Evolutionary conservation across 164 flowering plant species (phyloP), one percentile per base, ranked within the genome.

Genomic region (Echeveria elegans): DNA sequence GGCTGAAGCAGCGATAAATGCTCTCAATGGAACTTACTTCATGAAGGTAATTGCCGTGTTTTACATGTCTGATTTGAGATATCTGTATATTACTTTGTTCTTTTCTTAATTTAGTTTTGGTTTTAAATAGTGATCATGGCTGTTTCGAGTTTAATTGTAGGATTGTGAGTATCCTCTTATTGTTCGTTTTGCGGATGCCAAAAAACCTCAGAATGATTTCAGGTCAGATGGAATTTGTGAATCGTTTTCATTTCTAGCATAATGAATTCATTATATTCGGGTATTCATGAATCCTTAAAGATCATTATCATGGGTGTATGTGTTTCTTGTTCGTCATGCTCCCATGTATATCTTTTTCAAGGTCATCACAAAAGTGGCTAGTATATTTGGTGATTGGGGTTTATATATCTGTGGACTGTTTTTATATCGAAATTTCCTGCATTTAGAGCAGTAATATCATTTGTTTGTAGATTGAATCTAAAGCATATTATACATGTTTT

Each of bases 1-100:
- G 99, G 99, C 97, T 29, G 45, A 78, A 43, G 89, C 92, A 52
- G 97, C 99, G 68, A 89, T 94, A 29, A 82, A 83, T 68, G 95
- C 80, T 37, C 76, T 94, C 53, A 77, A 89, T 82, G 96, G 97
- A 73, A 77, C 43, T 53, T 91, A 82, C 72, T 68, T 74, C 21
- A 91, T 89, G 96, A 82, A 75, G 69, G 99, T 91, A 88, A 77
- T 71, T 37, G 70, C 38, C 14, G 45, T 43, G 47, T 12, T 67
- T 60, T 58, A n/a, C 28, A 31, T 21, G 53, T 47, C 10, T 66
- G 14, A 4, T 34, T 50, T 62, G 2, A 63, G 36, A 5, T 24
- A 53, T 9, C 29, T 23, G 12, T 29, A 0, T 60, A 19, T 6
- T 69, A 60, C 63, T 34, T 18, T 52, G 59, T 61, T 66, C n/a